Conservation (phyloP, 1,284 basidiomycete species). For the Ganoderma multipileum region DNA sequence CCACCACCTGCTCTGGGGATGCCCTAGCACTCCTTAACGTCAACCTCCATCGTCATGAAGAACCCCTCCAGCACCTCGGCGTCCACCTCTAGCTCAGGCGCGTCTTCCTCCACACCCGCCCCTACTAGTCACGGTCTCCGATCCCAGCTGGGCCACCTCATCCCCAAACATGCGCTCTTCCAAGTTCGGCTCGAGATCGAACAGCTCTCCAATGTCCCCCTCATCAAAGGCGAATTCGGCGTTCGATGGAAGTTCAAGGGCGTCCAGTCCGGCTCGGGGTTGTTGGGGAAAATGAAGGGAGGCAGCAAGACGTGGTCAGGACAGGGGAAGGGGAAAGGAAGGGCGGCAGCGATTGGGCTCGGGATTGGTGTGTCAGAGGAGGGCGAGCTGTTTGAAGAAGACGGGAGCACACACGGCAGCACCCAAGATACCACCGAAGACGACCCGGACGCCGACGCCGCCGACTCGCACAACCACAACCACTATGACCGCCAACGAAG, state of each 20-base stretch:
- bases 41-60: constrained; percentile 22
- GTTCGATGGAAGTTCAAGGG: constrained; percentile 81
- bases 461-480: constrained; percentile 17
- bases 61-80: constrained; percentile 19
- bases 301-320: constrained; percentile 42
- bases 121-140: constrained; percentile 36
- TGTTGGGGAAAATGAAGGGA: constrained; percentile 46
- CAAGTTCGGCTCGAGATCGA: constrained; percentile 71
- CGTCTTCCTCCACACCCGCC: constrained; percentile 27
- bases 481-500: constrained; percentile 13
- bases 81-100: constrained; percentile 29
- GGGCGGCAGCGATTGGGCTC: constrained; percentile 39
- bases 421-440: constrained; percentile 29
- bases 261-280: constrained; percentile 51
- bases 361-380: constrained; percentile 19
- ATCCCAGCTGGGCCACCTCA: constrained; percentile 57
- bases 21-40: constrained; percentile 4
- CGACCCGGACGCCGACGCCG: constrained; percentile 15
- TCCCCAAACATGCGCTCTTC: constrained; percentile 71
- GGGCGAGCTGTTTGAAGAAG: constrained; percentile 24
- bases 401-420: constrained; percentile 33
- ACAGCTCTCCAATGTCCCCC: constrained; percentile 77
- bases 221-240: constrained; percentile 77
- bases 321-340: constrained; percentile 42
- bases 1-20: constrained; percentile 23